Evolutionary conservation across 495 filamentous ascomycete species (phyloP).

Genomic region (Rusavskia elegans): DNA sequence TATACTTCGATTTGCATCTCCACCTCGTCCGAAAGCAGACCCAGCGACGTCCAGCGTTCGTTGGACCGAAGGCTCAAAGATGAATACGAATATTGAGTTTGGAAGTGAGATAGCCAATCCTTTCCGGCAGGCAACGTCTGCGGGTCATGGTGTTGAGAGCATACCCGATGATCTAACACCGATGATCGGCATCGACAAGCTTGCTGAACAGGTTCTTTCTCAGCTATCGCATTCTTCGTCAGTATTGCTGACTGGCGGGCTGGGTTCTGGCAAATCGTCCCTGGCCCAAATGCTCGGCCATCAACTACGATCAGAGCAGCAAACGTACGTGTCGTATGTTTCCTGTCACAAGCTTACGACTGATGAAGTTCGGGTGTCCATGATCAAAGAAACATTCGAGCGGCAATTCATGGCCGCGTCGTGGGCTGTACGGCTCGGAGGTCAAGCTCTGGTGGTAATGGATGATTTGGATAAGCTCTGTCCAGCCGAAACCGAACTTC

Average conservation of each 20-base stretch:
- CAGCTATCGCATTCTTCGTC: constrained; percentile 76
- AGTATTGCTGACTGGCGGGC: constrained; percentile 70
- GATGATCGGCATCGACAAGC: constrained; percentile 73
- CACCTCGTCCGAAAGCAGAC: constrained; percentile 25
- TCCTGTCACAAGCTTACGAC: constrained; percentile 70
- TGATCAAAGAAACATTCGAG: constrained; percentile 75
- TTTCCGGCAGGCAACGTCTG: constrained; percentile 13
- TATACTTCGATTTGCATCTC: constrained; percentile 60
- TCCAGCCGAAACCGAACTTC: constrained; percentile 79
- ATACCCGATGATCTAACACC: constrained; percentile 35
- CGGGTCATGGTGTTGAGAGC: constrained; percentile 23
- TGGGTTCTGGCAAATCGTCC: constrained; percentile 78
- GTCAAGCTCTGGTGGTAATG: constrained; percentile 65
- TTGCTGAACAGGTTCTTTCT: constrained; percentile 51
- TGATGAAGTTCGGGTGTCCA: constrained; percentile 73
- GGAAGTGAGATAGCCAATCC: constrained; percentile 53
- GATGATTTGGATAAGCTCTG: constrained; percentile 90
- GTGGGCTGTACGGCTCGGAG: constrained; percentile 77
- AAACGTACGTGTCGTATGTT: constrained; percentile 69
- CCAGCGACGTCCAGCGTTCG: constrained; percentile 32
- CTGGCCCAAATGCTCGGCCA: constrained; percentile 51
- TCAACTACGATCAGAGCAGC: constrained; percentile 42
- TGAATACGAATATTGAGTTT: constrained; percentile 52
- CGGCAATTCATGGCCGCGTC: constrained; percentile 73
- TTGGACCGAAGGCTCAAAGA: constrained; percentile 69